Evolutionary conservation across 2,329 filamentous ascomycete species (phyloP), one percentile per base, ranked within the genome.

Genomic region (Bipolaris gigantea): DNA sequence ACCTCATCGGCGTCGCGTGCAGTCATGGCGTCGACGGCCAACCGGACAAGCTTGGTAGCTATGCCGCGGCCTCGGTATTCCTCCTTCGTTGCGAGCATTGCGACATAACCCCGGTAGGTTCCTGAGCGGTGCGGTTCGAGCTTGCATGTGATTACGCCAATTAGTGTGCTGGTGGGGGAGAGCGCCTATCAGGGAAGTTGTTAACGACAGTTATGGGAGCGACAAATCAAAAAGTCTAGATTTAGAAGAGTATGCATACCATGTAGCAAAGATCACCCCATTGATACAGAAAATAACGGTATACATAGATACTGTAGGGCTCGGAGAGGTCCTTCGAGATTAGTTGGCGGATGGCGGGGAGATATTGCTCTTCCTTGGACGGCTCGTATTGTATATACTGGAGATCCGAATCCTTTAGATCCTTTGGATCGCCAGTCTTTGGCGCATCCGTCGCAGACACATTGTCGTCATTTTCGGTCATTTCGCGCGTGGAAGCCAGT

Each of bases 261-360:
- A 97, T 90, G 76, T 91, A 97, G 76, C 94, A 99, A n/a, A 99
- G 79, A 70, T 97, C 89, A 5, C 90, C 89, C 94, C 94, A 99
- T 83, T 97, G 92, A 72, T 95, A 96, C 16, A 99, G 80, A 68
- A 99, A 99, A 75, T 99, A 99, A 30, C 94, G 87, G 75, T 97
- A 99, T 54, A 99, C 94, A 78, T 99, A 99, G 73, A 99, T 97
- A 77, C 93, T 97, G 75, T 99, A 99, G 1, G 94, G 94, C 75
- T 99, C 94, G 64, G 93, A 97, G 45, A 99, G 83, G 72, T 97
- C 94, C 69, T 93, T 96, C 40, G 92, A 94, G 69, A 99, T 99
- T 70, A 99, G 79, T 53, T 92, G 87, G 50, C 93, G 87, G 75
- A 99, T 97, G 38, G 91, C 86, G 33, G 92, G 86, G 38, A 99